These are phyloP conservation scores for Camellia lanceoleosa DNA, from an alignment of 148 eudicot species.

Conservation along the genomic window DNA sequence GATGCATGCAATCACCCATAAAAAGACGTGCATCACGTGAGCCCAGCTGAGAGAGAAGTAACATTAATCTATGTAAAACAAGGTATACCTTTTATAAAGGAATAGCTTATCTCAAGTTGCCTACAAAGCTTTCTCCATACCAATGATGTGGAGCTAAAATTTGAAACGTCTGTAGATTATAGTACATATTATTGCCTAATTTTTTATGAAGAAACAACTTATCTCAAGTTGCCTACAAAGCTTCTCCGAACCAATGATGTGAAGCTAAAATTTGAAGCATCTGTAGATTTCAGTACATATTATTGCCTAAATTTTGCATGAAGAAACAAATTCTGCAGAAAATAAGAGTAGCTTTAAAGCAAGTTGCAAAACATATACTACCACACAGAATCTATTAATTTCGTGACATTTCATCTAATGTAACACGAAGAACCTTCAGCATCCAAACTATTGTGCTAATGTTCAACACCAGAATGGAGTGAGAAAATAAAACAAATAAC, in stretches of 20 bases:
- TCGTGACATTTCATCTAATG: neutral
- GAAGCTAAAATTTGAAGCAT: neutral
- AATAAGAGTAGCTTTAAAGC: neutral
- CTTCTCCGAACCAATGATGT: neutral
- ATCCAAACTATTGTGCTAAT: neutral
- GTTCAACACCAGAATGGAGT: neutral
- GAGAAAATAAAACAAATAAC: neutral
- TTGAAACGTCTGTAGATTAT: neutral
- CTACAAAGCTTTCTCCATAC: neutral
- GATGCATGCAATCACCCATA: neutral
- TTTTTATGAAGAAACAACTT: neutral
- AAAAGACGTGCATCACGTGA: neutral
- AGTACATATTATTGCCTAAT: neutral
- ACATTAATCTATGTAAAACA: neutral
- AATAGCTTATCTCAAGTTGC: neutral
- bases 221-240: neutral
- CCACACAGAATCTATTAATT: neutral
- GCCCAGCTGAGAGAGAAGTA: neutral
- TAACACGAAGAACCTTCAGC: neutral
- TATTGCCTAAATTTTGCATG: neutral
- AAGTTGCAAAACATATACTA: neutral
- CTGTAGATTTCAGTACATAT: neutral
- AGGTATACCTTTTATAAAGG: neutral
- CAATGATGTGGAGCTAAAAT: neutral
- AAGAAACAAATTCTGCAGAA: neutral